Conservation (phyloP, 2,329 filamentous ascomycete genomes). For the Septoria linicola region DNA sequence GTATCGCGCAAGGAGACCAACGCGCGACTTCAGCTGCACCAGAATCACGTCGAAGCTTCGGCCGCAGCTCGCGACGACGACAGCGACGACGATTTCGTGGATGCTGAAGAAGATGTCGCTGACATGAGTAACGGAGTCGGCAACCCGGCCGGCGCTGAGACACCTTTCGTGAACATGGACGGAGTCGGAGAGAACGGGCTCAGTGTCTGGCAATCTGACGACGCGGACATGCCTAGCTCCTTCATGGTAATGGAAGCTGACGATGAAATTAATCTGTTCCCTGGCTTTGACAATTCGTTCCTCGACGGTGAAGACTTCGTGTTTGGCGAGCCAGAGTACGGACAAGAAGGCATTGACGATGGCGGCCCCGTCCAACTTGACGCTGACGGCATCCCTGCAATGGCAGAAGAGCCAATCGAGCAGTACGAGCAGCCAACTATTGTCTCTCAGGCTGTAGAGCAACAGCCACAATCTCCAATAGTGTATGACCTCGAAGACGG, state of each 20-base stretch:
- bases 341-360: constrained; percentile 7
- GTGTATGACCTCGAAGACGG: background rate
- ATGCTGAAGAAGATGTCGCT: constrained; percentile 24
- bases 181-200: background rate
- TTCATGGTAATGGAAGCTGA: background rate
- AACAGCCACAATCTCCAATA: background rate
- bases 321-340: background rate
- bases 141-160: background rate
- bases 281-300: background rate
- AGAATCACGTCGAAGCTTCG: background rate
- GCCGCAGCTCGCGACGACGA: constrained; percentile 11
- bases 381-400: background rate
- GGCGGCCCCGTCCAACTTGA: background rate
- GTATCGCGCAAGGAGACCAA: constrained; percentile 15
- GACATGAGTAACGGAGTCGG: too few relatives aligned
- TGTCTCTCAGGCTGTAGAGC: background rate
- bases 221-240: background rate
- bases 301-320: background rate
- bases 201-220: background rate
- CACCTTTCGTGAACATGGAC: background rate
- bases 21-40: background rate
- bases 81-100: constrained; percentile 24
- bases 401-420: background rate
- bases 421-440: background rate
- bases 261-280: background rate